A percentile compares a stretch with the other conserved stretches of the same genome.
phyloP scores from a whole-genome alignment of 352 stramenopile species.

The Phytophthora nicotianae region DNA sequence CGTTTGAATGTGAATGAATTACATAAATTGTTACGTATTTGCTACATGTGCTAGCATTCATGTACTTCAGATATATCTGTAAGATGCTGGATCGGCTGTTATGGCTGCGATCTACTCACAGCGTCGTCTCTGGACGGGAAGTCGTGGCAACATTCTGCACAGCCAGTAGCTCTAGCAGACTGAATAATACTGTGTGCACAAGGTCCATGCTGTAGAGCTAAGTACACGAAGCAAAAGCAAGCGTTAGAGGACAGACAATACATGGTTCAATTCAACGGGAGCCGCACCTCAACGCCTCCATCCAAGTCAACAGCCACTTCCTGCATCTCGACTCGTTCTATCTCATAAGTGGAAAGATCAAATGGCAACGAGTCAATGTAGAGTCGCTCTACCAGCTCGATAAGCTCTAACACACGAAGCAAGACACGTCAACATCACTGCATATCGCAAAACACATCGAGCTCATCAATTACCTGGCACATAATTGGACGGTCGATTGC shows the following conservation, averaged over 20 bases:
- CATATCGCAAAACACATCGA: constrained; percentile 3
- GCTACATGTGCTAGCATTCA: constrained; percentile 21
- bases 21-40: constrained; percentile 16
- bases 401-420: constrained; percentile 41
- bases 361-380: constrained; percentile 65
- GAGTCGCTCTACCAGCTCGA: constrained; percentile 53
- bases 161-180: constrained; percentile 49
- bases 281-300: constrained; percentile 53
- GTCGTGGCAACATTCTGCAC: constrained; percentile 45
- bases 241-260: constrained; percentile 4
- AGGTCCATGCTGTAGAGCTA: constrained; percentile 59
- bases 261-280: background rate
- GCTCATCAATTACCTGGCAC: constrained; percentile 35
- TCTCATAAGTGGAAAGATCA: constrained; percentile 55
- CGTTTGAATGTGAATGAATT: constrained; percentile 17
- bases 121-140: constrained; percentile 44
- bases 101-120: constrained; percentile 35
- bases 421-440: constrained; percentile 17
- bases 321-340: constrained; percentile 53
- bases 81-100: constrained; percentile 14
- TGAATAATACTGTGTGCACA: constrained; percentile 52
- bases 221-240: constrained; percentile 7
- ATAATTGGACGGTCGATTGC: constrained; percentile 14
- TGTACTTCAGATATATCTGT: background rate
- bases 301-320: constrained; percentile 46